These are phyloP conservation scores for Pyrenophora tritici-repentis DNA, from an alignment of 2,329 filamentous ascomycete species.

Conservation along the genomic window DNA sequence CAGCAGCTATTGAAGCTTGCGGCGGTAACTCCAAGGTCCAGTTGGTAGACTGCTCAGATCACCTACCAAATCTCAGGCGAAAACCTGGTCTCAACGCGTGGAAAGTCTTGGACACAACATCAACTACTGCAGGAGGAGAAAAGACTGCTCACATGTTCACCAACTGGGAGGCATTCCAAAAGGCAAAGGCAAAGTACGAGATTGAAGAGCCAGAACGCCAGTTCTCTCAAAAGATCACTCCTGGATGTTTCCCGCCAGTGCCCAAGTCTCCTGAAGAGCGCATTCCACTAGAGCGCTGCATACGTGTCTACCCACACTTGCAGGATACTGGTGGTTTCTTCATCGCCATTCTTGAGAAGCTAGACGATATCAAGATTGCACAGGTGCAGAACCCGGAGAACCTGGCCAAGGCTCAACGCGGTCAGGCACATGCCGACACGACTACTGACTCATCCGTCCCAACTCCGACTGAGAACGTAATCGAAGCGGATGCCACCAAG, in stretches of 20 bases:
- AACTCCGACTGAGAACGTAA: slow-evolving; percentile 33
- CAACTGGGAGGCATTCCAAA: slow-evolving; percentile 80
- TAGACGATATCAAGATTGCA: slow-evolving; percentile 62
- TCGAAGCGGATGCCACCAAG: slow-evolving; percentile 30
- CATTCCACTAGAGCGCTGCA: slow-evolving; percentile 84
- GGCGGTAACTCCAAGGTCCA: slow-evolving; percentile 81
- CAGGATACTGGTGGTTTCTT: slow-evolving; percentile 98
- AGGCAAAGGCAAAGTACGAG: slow-evolving; percentile 65
- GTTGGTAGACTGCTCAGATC: slow-evolving; percentile 80
- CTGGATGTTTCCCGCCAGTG: slow-evolving; percentile 81
- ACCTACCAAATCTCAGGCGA: slow-evolving; percentile 77
- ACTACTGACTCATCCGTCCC: slow-evolving; percentile 26
- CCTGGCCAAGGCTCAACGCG: slow-evolving; percentile 30
- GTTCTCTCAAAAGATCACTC: slow-evolving; percentile 58
- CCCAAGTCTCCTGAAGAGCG: slow-evolving; percentile 58
- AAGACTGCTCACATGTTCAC: slow-evolving; percentile 79
- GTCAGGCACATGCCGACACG: slow-evolving; percentile 21
- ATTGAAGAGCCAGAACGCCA: slow-evolving; percentile 63
- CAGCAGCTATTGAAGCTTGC: slow-evolving; percentile 85
- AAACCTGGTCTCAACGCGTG: slow-evolving; percentile 77
- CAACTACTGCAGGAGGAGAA: slow-evolving; percentile 54
- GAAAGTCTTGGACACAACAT: slow-evolving; percentile 71
- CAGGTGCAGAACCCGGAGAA: slow-evolving; percentile 37
- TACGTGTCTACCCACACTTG: slow-evolving; percentile 91
- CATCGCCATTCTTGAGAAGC: slow-evolving; percentile 93